Conservation (phyloP, 2,329 filamentous ascomycete species). For the Lachnellula subtilissima region DNA sequence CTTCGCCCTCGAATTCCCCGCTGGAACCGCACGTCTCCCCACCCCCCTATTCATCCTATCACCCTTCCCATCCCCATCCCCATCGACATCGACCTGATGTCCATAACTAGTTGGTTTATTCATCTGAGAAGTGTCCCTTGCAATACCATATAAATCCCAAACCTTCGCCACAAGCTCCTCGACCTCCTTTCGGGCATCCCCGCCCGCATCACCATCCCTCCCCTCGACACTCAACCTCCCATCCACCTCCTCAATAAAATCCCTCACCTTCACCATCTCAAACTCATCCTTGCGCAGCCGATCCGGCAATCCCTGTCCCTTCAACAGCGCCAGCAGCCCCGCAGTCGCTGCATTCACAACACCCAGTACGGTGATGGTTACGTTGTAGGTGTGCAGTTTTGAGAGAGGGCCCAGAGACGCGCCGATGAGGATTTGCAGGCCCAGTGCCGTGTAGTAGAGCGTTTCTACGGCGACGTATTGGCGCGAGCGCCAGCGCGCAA, state of each 20-base stretch:
- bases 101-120: slow-evolving; percentile 24
- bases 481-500: slow-evolving; percentile 30
- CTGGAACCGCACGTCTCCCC: background rate
- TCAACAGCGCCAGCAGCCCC: slow-evolving; percentile 53
- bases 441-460: slow-evolving; percentile 40
- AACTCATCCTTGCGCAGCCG: slow-evolving; percentile 42
- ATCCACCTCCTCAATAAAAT: slow-evolving; percentile 52
- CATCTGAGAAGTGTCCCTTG: slow-evolving; percentile 27
- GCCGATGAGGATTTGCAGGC: slow-evolving; percentile 44
- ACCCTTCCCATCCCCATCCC: background rate
- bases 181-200: slow-evolving; percentile 14
- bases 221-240: slow-evolving; percentile 35
- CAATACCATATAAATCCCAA: slow-evolving; percentile 24
- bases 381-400: slow-evolving; percentile 40
- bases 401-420: slow-evolving; percentile 43
- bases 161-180: slow-evolving; percentile 21
- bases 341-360: slow-evolving; percentile 60
- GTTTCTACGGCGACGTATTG: slow-evolving; percentile 34
- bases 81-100: slow-evolving; percentile 13
- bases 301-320: slow-evolving; percentile 47
- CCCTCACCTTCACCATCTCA: slow-evolving; percentile 43
- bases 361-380: slow-evolving; percentile 52
- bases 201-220: background rate
- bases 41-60: background rate
- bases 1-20: background rate